Percentiles rank a stretch among this genome's conserved stretches.
phyloP scores from a whole-genome alignment of 2,329 filamentous ascomycete species.

The Botrytis cinerea region DNA sequence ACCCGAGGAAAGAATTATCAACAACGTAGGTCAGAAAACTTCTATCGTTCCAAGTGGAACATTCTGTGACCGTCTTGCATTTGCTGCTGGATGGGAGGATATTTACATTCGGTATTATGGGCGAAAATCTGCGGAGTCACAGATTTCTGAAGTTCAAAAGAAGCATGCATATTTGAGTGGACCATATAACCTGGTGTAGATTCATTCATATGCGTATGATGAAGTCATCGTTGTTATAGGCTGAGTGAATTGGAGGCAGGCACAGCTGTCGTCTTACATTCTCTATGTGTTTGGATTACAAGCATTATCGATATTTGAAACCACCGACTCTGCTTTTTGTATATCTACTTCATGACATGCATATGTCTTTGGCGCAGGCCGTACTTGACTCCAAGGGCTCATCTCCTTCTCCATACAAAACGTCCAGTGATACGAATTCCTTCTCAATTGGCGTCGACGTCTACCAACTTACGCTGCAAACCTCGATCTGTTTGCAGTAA shows the following conservation, averaged over 20 bases:
- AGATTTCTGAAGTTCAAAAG: neutral
- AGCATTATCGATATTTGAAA: neutral
- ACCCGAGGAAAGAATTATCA: neutral
- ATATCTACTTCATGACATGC: neutral
- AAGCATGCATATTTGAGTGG: neutral
- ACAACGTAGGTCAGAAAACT: neutral
- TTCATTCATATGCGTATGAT: neutral
- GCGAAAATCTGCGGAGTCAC: neutral
- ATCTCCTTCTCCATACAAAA: neutral
- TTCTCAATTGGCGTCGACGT: neutral
- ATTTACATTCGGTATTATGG: neutral
- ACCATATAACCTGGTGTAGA: neutral
- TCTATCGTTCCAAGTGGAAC: neutral
- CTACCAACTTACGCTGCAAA: neutral
- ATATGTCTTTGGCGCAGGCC: neutral
- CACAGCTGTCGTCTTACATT: too few relatives aligned
- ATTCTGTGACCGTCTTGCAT: neutral
- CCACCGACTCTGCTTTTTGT: neutral
- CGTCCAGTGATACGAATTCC: neutral
- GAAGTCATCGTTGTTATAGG: neutral
- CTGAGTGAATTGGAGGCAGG: neutral
- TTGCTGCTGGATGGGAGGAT: neutral
- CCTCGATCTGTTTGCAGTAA: neutral
- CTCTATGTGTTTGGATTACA: neutral
- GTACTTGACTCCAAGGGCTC: neutral